phyloP scores from a whole-genome alignment of 108 stramenopile genomes.

The Discostella stelligeroides region DNA sequence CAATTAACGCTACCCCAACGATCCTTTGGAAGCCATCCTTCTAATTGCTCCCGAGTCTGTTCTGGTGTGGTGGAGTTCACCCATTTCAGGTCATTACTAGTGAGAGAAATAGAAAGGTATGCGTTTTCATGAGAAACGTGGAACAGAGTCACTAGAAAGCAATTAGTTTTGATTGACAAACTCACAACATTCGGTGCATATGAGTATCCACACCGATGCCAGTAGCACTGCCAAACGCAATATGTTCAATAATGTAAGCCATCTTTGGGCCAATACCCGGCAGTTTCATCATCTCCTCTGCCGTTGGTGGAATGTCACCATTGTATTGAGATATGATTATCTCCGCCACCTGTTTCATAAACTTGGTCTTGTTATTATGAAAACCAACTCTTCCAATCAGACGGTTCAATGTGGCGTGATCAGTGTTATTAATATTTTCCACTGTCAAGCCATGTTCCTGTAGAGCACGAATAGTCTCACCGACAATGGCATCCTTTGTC shows the following conservation, averaged over 20 bases:
- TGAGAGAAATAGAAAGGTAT: not conserved
- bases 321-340: slow-evolving; percentile 66
- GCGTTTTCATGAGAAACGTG: not conserved
- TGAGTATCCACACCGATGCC: slow-evolving; percentile 95
- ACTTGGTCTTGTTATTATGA: slow-evolving; percentile 94
- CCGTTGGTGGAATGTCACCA: slow-evolving; percentile 81
- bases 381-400: slow-evolving; percentile 85
- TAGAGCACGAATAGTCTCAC: slow-evolving; percentile 71
- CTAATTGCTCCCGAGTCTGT: slow-evolving; percentile 80
- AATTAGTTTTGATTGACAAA: not conserved
- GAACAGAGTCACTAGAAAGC: not conserved
- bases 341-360: slow-evolving; percentile 67
- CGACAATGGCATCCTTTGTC: slow-evolving; percentile 92
- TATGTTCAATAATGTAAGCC: slow-evolving; percentile 85
- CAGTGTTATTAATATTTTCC: slow-evolving; percentile 64
- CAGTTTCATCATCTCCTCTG: slow-evolving; percentile 71
- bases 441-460: slow-evolving; percentile 68
- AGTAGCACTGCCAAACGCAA: slow-evolving; percentile 64
- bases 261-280: slow-evolving; percentile 93
- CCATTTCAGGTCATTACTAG: slow-evolving; percentile 73
- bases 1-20: slow-evolving; percentile 82
- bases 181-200: slow-evolving; percentile 87
- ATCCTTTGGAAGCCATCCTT: slow-evolving; percentile 85
- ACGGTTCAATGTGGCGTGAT: slow-evolving; percentile 56
- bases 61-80: slow-evolving; percentile 82